These are phyloP conservation scores for Pochonia chlamydosporia DNA, from an alignment of 2,329 filamentous ascomycete genomes.

Conservation along the genomic window DNA sequence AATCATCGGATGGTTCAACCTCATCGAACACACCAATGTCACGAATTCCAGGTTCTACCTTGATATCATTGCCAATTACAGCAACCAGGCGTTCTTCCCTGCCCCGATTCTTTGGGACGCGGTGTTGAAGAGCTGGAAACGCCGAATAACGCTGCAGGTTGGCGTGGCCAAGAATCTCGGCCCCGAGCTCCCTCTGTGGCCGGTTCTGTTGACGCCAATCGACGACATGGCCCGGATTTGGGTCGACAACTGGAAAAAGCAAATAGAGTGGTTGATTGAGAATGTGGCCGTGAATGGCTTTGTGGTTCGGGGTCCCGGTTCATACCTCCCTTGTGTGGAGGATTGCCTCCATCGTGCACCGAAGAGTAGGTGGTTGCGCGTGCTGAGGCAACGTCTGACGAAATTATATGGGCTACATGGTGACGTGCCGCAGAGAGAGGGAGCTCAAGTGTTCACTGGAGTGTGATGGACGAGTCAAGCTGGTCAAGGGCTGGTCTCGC, in stretches of 20 bases:
- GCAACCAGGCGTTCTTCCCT: slow-evolving; percentile 6
- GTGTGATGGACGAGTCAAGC: too few relatives aligned
- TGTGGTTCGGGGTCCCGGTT: slow-evolving; percentile 7
- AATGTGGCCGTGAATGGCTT: slow-evolving; percentile 4
- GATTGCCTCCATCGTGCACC: too few relatives aligned
- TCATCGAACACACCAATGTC: slow-evolving; percentile 4
- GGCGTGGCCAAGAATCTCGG: slow-evolving; percentile 4
- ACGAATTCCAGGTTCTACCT: slow-evolving; percentile 4
- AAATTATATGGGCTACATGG: background rate
- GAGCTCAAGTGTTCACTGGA: background rate
- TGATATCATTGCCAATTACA: slow-evolving; percentile 6
- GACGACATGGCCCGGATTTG: too few relatives aligned
- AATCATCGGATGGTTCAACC: slow-evolving; percentile 10
- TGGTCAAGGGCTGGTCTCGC: too few relatives aligned
- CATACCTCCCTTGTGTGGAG: too few relatives aligned
- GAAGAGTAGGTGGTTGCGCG: too few relatives aligned
- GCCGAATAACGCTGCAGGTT: too few relatives aligned
- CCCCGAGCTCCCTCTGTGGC: slow-evolving; percentile 3
- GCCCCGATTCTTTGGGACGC: background rate
- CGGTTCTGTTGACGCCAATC: slow-evolving; percentile 3
- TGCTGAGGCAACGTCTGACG: too few relatives aligned
- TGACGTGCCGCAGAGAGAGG: background rate
- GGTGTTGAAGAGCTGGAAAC: background rate
- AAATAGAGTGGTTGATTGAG: background rate
- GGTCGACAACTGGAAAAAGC: background rate